Conservation (phyloP, 345 rosid species). For the Citrus reticulata region DNA sequence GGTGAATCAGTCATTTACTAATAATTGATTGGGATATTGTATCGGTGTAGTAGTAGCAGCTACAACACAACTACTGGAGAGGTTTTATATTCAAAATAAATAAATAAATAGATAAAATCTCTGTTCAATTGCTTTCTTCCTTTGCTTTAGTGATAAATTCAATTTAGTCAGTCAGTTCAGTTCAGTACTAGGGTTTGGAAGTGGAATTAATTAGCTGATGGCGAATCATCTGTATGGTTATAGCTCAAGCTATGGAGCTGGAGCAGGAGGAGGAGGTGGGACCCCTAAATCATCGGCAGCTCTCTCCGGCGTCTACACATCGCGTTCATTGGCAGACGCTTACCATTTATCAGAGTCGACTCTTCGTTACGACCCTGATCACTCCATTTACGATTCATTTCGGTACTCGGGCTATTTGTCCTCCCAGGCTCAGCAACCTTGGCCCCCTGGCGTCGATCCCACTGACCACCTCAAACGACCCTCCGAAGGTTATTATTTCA, state of each 20-base stretch:
- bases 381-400: constrained; percentile 9
- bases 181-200: neutral
- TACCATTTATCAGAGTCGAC: neutral
- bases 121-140: neutral
- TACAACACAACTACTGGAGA: neutral
- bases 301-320: constrained; percentile 3
- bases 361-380: constrained; percentile 16
- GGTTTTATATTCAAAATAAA: too few species aligned
- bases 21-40: neutral
- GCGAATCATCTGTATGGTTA: constrained; percentile 14
- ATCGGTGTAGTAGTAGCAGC: neutral
- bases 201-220: constrained; percentile 3
- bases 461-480: constrained; percentile 11
- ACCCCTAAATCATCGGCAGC: constrained; percentile 5
- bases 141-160: neutral
- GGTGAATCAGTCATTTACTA: neutral
- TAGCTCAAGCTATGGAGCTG: constrained; percentile 10
- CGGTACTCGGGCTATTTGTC: constrained; percentile 2
- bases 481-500: neutral
- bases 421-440: neutral
- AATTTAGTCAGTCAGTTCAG: neutral
- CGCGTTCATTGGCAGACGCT: constrained; percentile 10
- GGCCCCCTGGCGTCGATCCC: constrained; percentile 15
- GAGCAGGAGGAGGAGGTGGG: neutral
- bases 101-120: too few species aligned